Conservation (phyloP, 2,329 filamentous ascomycete genomes). For the Furcasterigmium sp. region DNA sequence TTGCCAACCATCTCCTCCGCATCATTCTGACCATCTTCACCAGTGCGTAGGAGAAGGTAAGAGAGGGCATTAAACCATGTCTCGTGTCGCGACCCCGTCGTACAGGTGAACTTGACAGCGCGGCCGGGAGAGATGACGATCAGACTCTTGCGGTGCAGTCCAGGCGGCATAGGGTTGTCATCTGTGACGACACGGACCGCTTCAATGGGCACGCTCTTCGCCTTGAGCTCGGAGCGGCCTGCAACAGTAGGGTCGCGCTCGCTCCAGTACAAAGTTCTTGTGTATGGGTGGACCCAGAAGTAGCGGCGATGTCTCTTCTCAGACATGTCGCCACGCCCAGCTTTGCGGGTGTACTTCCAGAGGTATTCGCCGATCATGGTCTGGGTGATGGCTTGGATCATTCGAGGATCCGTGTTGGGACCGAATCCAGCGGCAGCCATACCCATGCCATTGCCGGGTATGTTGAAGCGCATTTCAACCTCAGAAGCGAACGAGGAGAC, state of each 20-base stretch:
- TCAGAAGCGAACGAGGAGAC: constrained; percentile 95
- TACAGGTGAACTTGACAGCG: constrained; percentile 88
- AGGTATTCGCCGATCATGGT: constrained; percentile 99
- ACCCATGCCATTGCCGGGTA: constrained; percentile 50
- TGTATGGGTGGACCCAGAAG: constrained; percentile 99
- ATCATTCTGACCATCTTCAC: constrained; percentile 56
- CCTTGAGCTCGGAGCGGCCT: constrained; percentile 67
- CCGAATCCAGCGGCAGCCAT: constrained; percentile 56
- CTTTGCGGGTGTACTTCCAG: constrained; percentile 97
- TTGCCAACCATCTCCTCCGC: constrained; percentile 53
- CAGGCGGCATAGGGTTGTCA: constrained; percentile 91
- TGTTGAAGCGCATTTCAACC: constrained; percentile 85
- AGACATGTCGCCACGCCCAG: constrained; percentile 83
- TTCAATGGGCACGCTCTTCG: constrained; percentile 92
- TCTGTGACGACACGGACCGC: constrained; percentile 88
- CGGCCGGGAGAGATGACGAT: constrained; percentile 85
- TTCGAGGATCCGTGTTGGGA: constrained; percentile 80
- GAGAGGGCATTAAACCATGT: constrained; percentile 98
- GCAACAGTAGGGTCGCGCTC: constrained; percentile 78
- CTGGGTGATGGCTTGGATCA: constrained; percentile 98
- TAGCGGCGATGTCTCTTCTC: constrained; percentile 88
- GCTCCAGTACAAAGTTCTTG: constrained; percentile 94
- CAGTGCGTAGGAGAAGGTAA: constrained; percentile 79
- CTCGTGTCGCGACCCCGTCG: constrained; percentile 90
- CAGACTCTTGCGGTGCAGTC: constrained; percentile 89